phyloP scores from a whole-genome alignment of 1,284 basidiomycete genomes.

The Cutaneotrichosporon cavernicola region DNA sequence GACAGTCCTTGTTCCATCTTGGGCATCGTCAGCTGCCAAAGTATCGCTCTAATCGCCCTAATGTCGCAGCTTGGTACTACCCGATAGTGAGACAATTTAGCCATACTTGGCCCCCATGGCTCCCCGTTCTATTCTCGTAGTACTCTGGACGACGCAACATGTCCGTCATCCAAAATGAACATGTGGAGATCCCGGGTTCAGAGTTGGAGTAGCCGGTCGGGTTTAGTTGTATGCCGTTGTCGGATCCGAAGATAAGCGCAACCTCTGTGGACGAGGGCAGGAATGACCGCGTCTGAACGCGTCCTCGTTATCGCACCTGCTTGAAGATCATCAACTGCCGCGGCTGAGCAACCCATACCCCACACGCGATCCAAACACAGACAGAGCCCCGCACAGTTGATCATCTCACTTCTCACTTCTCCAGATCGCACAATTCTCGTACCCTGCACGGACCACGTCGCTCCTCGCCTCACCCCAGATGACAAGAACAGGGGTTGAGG shows the following conservation, averaged over 20 bases:
- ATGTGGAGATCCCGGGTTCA: background rate
- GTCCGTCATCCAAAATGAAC: background rate
- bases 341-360: background rate
- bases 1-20: background rate
- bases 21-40: background rate
- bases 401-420: no score
- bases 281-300: background rate
- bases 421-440: no score
- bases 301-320: background rate
- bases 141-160: background rate
- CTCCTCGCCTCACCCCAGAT: no score
- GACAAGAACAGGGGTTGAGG: no score
- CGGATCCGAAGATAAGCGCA: background rate
- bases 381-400: background rate
- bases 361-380: background rate
- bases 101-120: background rate
- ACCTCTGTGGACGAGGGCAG: background rate
- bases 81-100: background rate
- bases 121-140: background rate
- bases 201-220: background rate
- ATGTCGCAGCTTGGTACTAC: background rate
- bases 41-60: background rate
- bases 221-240: background rate
- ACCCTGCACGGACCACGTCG: no score
- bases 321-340: background rate